These are phyloP conservation scores for Peronospora destructor DNA, from an alignment of 352 stramenopile genomes.

Conservation along the genomic window DNA sequence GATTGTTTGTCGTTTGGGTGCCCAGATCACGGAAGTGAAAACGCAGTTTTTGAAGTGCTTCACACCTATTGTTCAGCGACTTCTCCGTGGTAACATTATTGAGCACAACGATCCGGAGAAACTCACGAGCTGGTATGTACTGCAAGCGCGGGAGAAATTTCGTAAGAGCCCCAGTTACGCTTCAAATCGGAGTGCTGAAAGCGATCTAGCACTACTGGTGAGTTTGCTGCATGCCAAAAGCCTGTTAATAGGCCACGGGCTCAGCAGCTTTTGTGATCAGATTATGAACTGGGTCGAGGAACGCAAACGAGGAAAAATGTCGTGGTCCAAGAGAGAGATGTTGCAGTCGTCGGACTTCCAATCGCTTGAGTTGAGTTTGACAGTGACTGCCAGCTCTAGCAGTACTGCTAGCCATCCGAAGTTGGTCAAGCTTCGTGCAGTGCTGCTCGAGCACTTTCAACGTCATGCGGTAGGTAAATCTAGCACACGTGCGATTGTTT, in stretches of 20 bases:
- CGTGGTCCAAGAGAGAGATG: slow-evolving; percentile 80
- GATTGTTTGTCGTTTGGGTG: slow-evolving; percentile 59
- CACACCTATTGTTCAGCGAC: slow-evolving; percentile 47
- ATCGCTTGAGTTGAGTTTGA: slow-evolving; percentile 42
- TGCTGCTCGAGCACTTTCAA: slow-evolving; percentile 83
- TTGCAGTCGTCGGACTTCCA: slow-evolving; percentile 68
- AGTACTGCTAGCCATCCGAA: slow-evolving; percentile 62
- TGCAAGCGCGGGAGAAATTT: slow-evolving; percentile 69
- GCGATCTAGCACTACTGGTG: slow-evolving; percentile 67
- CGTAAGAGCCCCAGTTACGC: slow-evolving; percentile 55
- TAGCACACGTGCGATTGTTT: slow-evolving; percentile 95
- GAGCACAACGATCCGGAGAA: slow-evolving; percentile 66
- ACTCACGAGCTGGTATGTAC: slow-evolving; percentile 71
- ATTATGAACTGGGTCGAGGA: slow-evolving; percentile 54
- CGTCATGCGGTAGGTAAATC: slow-evolving; percentile 53
- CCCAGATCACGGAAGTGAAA: slow-evolving; percentile 62
- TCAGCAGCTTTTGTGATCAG: slow-evolving; percentile 68
- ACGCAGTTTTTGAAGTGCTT: slow-evolving; percentile 58
- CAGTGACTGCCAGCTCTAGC: slow-evolving; percentile 13
- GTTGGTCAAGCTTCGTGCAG: slow-evolving; percentile 87
- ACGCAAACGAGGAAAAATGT: slow-evolving; percentile 40
- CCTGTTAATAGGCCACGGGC: slow-evolving; percentile 67
- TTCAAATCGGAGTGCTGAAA: slow-evolving; percentile 65
- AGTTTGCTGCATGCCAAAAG: slow-evolving; percentile 71
- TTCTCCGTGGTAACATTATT: slow-evolving; percentile 52